These are phyloP conservation scores for Vitis rupestris DNA, from an alignment of 164 flowering plant species.

Conservation along the genomic window DNA sequence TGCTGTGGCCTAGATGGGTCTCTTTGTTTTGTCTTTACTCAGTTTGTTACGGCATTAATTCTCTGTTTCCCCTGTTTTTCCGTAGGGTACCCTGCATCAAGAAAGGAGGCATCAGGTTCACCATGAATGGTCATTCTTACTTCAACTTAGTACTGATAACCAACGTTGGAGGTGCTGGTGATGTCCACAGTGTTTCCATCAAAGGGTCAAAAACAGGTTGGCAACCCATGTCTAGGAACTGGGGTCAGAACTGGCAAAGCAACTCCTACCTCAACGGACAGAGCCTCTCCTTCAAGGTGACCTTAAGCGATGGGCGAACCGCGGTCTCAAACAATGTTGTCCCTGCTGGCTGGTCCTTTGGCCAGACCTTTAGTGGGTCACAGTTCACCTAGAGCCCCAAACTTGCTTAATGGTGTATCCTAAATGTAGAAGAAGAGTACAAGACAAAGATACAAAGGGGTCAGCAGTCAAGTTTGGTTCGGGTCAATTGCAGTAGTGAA, in stretches of 20 bases:
- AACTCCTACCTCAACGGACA: constrained; percentile 64
- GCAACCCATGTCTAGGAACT: constrained; percentile 80
- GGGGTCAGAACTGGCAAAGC: constrained; percentile 95
- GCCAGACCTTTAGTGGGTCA: constrained; percentile 66
- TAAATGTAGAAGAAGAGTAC: background rate
- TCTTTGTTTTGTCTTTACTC: no score
- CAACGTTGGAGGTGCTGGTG: constrained; percentile 89
- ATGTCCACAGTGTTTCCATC: constrained; percentile 53
- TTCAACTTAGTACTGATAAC: constrained; percentile 75
- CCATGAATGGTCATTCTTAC: constrained; percentile 74
- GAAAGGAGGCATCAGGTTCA: constrained; percentile 78
- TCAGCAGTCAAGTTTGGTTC: no score
- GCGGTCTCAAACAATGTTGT: constrained; percentile 52
- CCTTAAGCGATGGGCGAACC: constrained; percentile 62
- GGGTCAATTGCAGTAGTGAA: no score
- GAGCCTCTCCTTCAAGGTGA: constrained; percentile 69
- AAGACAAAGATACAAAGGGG: no score
- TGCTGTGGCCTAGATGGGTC: background rate
- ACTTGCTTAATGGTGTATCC: background rate
- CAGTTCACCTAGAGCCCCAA: constrained; percentile 39
- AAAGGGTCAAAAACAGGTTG: constrained; percentile 74
- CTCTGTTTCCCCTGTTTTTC: background rate
- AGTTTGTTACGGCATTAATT: background rate
- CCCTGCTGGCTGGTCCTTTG: constrained; percentile 70
- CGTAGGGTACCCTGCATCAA: constrained; percentile 66